phyloP scores from a whole-genome alignment of 495 filamentous ascomycete genomes.

The Hypoxylon perforatum region DNA sequence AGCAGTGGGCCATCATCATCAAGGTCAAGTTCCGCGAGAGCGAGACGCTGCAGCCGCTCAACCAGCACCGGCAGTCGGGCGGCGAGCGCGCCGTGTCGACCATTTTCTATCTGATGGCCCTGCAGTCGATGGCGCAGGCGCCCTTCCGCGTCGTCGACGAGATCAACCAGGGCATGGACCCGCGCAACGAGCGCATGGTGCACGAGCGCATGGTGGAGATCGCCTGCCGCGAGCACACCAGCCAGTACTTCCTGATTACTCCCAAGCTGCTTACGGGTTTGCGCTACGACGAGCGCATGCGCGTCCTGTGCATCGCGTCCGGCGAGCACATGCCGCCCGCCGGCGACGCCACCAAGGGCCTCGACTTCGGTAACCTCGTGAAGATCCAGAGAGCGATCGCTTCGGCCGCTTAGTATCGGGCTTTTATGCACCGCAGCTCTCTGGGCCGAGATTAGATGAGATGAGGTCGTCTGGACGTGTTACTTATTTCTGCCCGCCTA shows the following conservation, averaged over 20 bases:
- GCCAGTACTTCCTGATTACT: slow-evolving; percentile 93
- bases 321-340: slow-evolving; percentile 85
- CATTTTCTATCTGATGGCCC: slow-evolving; percentile 99
- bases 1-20: slow-evolving; percentile 93
- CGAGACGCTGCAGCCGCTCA: slow-evolving; percentile 84
- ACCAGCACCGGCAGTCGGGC: slow-evolving; percentile 93
- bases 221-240: slow-evolving; percentile 79
- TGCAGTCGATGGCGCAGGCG: slow-evolving; percentile 91
- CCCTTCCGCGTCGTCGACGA: slow-evolving; percentile 99
- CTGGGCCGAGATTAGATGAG: no score
- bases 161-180: slow-evolving; percentile 99
- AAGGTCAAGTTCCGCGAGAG: slow-evolving; percentile 91
- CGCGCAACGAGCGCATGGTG: slow-evolving; percentile 96
- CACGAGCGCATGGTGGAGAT: slow-evolving; percentile 97
- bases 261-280: slow-evolving; percentile 92
- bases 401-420: slow-evolving; percentile 33
- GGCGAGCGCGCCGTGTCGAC: slow-evolving; percentile 96
- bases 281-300: slow-evolving; percentile 89
- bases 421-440: background rate
- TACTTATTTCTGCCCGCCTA: background rate
- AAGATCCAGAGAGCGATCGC: slow-evolving; percentile 54
- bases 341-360: slow-evolving; percentile 56
- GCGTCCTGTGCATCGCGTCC: slow-evolving; percentile 90
- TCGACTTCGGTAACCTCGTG: slow-evolving; percentile 67
- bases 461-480: no score